These are phyloP conservation scores for Picochlorum sp. DNA, from an alignment of 139 green algal species.

Conservation along the genomic window DNA sequence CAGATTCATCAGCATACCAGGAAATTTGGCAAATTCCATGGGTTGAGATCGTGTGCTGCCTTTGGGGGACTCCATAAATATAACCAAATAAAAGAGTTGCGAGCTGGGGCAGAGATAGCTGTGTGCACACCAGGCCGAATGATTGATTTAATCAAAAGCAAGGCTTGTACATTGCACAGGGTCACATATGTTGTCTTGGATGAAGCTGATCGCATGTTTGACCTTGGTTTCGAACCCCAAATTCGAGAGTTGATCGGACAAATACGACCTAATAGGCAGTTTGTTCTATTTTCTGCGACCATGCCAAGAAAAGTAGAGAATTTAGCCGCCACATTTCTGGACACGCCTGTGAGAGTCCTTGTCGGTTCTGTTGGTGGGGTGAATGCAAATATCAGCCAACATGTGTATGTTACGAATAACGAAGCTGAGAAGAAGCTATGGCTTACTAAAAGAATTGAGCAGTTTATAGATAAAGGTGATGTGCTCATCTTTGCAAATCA, in stretches of 20 bases:
- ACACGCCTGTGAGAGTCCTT: constrained; percentile 64
- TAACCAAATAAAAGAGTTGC: constrained; percentile 90
- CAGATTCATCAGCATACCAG: constrained; percentile 80
- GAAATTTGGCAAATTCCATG: constrained; percentile 41
- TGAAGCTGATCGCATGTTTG: constrained; percentile 96
- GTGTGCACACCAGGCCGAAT: constrained; percentile 81
- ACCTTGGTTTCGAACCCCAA: constrained; percentile 93
- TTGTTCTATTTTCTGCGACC: constrained; percentile 87
- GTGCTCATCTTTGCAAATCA: constrained; percentile 86
- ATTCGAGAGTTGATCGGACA: constrained; percentile 75
- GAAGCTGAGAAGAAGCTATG: constrained; percentile 66
- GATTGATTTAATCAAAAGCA: constrained; percentile 72
- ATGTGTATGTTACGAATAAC: constrained; percentile 38
- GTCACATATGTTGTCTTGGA: constrained; percentile 87
- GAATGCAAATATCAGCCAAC: constrained; percentile 67
- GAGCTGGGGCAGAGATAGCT: constrained; percentile 61
- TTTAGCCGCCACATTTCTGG: constrained; percentile 67
- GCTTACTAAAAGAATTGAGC: constrained; percentile 52
- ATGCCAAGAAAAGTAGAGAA: constrained; percentile 77
- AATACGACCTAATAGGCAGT: constrained; percentile 79
- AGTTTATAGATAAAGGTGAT: constrained; percentile 77
- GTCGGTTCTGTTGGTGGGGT: constrained; percentile 48
- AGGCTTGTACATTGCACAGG: constrained; percentile 55
- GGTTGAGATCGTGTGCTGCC: constrained; percentile 57
- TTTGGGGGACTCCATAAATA: constrained; percentile 90